Evolutionary conservation across 2,329 filamentous ascomycete species (phyloP), one percentile per base, ranked within the genome.

Genomic region (Alternaria sp.): DNA sequence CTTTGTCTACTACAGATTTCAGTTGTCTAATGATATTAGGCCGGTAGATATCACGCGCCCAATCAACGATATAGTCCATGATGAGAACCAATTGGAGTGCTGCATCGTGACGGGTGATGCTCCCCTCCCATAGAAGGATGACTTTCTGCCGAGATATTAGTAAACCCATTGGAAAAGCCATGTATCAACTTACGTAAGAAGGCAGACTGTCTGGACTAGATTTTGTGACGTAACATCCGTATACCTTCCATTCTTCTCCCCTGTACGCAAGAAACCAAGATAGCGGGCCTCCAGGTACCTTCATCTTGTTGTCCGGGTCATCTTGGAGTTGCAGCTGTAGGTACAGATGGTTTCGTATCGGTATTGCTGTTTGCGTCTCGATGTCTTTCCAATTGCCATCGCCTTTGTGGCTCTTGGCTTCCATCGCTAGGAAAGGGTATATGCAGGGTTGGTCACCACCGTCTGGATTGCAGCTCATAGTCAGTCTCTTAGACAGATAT

Each of bases 31-130:
- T 54, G 17, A 72, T 72, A 46, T 61, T 65, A 9, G 65, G 62
- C 47, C 67, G 56, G 40, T 58, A 72, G 25, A 62, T 55, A 21
- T 70, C 66, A 51, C 69, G 61, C 15, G 69, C 65, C 68, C 69
- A 70, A 47, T 70, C 68, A n/a, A 72, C 36, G n/a, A 73, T 69
- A 21, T 62, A 70, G 52, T 73, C 69, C 43, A 71, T 46, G 32
- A 73, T 68, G 12, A 71, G 66, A 26, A 73, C 40, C 12, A 73
- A 47, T 56, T 71, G 69, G 23, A 73, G 59, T 25, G 63, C 59
- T 26, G 67, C 66, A 23, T 73, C 63, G 21, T 44, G 7, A n/a
- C 49, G 28, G 17, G 46, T 70, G 4, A 71, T 68, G 36, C 61
- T 65, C 4, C 69, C 70, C 44, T 64, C 50, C 70, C 70, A 73